A percentile compares a stretch with the other conserved stretches of the same genome.
Evolutionary conservation across 163 green algal genomes (phyloP).

Genomic region (Smithsoniella earleae): DNA sequence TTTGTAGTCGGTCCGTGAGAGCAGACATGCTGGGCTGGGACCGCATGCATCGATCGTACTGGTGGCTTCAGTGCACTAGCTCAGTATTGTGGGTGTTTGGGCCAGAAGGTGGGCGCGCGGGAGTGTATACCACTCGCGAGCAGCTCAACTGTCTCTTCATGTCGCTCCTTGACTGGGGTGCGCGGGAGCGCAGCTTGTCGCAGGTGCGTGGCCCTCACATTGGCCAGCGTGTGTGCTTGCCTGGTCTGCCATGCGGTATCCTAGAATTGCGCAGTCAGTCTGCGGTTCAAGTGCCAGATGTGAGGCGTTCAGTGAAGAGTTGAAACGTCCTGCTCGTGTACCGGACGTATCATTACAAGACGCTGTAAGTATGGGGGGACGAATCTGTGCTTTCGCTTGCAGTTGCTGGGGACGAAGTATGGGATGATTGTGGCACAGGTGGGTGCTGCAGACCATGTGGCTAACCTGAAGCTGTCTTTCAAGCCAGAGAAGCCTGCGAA

Average conservation of each 20-base stretch:
- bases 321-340: background rate
- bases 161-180: constrained; percentile 3
- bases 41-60: constrained; percentile 1
- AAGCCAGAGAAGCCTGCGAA: background rate
- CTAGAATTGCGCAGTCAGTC: background rate
- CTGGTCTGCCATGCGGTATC: background rate
- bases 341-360: background rate
- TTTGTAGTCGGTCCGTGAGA: background rate
- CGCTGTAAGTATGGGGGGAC: too few species aligned
- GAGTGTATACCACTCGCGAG: background rate
- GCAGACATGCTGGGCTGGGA: constrained; percentile 6
- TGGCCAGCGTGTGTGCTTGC: background rate
- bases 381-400: too few species aligned
- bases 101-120: background rate
- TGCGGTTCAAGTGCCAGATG: background rate
- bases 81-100: background rate
- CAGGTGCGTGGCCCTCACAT: background rate
- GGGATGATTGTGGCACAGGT: too few species aligned
- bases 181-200: background rate
- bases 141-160: background rate
- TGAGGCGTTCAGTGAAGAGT: background rate
- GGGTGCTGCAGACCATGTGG: too few species aligned
- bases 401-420: too few species aligned
- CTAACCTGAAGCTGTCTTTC: background rate
- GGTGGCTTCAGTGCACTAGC: background rate